Evolutionary conservation across 2,329 filamentous ascomycete species (phyloP).

Genomic region (Cadophora gregata): DNA sequence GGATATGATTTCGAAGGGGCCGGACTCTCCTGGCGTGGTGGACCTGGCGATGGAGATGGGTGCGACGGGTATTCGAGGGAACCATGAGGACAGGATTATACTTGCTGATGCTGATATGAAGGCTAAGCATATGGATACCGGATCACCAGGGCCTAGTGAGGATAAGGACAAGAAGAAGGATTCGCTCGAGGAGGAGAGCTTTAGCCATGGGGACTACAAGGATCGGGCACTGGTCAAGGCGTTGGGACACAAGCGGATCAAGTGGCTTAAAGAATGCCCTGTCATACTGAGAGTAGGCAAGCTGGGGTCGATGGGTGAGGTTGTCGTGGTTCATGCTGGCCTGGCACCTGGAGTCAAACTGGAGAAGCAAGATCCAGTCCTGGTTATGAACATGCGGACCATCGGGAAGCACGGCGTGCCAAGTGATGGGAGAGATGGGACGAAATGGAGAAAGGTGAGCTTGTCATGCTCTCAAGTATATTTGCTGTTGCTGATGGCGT

Average conservation of each 20-base stretch:
- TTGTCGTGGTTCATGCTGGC: slow-evolving; percentile 85
- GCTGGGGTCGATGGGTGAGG: slow-evolving; percentile 63
- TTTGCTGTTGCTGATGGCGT: slow-evolving; percentile 27
- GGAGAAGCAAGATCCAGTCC: slow-evolving; percentile 74
- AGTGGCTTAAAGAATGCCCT: slow-evolving; percentile 74
- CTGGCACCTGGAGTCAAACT: slow-evolving; percentile 78
- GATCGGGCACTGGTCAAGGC: slow-evolving; percentile 40
- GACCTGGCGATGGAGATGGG: slow-evolving; percentile 73
- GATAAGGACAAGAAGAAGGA: slow-evolving; percentile 40
- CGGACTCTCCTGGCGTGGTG: slow-evolving; percentile 80
- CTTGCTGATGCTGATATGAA: slow-evolving; percentile 58
- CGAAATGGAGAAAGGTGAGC: slow-evolving; percentile 43
- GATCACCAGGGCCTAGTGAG: slow-evolving; percentile 37
- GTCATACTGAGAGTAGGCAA: slow-evolving; percentile 78
- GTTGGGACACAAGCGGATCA: slow-evolving; percentile 59
- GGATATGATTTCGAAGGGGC: slow-evolving; percentile 86
- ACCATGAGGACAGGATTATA: slow-evolving; percentile 90
- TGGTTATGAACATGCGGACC: slow-evolving; percentile 92
- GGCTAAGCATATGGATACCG: slow-evolving; percentile 41
- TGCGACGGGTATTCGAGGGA: slow-evolving; percentile 86
- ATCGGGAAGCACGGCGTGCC: slow-evolving; percentile 40
- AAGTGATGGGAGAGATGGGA: slow-evolving; percentile 39
- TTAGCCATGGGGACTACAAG: slow-evolving; percentile 41
- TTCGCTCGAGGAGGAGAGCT: slow-evolving; percentile 37
- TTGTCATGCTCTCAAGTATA: neutral